Conservation (phyloP, 2,329 filamentous ascomycete genomes). For the Shiraia sp. region DNA sequence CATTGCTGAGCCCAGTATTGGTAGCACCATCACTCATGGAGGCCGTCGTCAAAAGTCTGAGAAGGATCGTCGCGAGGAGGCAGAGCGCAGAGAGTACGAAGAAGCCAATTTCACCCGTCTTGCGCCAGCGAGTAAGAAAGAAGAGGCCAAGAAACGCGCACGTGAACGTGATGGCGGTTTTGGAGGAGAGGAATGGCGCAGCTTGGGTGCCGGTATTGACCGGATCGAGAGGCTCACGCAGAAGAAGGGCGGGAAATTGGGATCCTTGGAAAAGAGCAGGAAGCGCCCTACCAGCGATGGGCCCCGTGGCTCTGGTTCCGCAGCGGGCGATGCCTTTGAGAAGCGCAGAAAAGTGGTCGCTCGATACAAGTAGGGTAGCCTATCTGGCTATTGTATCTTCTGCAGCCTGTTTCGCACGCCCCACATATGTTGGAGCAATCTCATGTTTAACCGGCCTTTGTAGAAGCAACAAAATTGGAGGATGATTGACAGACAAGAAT, state of each 20-base stretch:
- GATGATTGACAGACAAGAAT: too few relatives aligned
- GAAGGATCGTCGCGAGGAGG: conserved; percentile 74
- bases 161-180: conserved; percentile 59
- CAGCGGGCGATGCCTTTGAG: conserved; percentile 74
- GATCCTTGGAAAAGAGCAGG: conserved; percentile 78
- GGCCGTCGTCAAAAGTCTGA: conserved; percentile 80
- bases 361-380: conserved; percentile 28
- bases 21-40: conserved; percentile 79
- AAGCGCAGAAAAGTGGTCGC: conserved; percentile 46
- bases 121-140: conserved; percentile 86
- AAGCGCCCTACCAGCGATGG: conserved; percentile 79
- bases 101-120: conserved; percentile 89
- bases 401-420: too few relatives aligned
- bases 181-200: conserved; percentile 92
- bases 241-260: conserved; percentile 58
- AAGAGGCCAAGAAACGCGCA: conserved; percentile 65
- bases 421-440: too few relatives aligned
- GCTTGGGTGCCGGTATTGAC: conserved; percentile 81
- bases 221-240: conserved; percentile 82
- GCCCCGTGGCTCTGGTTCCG: conserved; percentile 65
- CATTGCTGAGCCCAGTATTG: conserved; percentile 84
- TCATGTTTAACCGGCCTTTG: too few relatives aligned
- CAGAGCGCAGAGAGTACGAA: conserved; percentile 82
- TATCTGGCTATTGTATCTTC: too few relatives aligned
- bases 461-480: too few relatives aligned